phyloP scores from a whole-genome alignment of 495 filamentous ascomycete species.

The Aspergillus kassunensis region DNA sequence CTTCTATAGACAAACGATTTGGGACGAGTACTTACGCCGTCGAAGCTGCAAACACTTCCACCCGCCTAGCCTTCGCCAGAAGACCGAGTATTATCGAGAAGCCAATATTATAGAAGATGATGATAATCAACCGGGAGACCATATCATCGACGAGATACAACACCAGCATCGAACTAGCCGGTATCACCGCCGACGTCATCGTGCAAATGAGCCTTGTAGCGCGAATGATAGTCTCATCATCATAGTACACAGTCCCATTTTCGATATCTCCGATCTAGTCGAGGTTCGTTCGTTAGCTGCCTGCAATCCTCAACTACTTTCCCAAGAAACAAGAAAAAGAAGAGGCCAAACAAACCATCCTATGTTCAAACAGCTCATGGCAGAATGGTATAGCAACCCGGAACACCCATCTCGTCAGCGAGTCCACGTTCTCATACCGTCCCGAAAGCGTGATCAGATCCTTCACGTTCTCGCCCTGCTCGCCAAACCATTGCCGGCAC shows the following conservation, averaged over 20 bases:
- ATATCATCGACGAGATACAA: conserved; percentile 3
- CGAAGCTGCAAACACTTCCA: conserved; percentile 9
- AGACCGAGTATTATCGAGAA: conserved; percentile 9
- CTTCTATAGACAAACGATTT: not conserved
- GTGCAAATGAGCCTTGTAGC: not conserved
- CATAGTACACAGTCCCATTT: conserved; percentile 1
- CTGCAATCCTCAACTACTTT: no score
- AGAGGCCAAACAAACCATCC: not conserved
- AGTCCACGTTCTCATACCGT: conserved; percentile 3
- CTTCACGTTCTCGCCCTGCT: not conserved
- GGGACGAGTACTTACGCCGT: conserved; percentile 1
- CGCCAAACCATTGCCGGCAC: not conserved
- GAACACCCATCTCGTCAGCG: conserved; percentile 3
- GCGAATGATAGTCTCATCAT: conserved; percentile 5
- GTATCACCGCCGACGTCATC: not conserved
- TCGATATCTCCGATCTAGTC: not conserved
- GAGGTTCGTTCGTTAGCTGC: no score
- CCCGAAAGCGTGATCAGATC: not conserved
- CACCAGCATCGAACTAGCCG: conserved; percentile 4
- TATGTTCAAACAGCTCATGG: not conserved
- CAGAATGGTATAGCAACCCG: not conserved
- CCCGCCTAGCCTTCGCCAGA: conserved; percentile 6
- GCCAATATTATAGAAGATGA: conserved; percentile 3
- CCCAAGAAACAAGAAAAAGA: not conserved
- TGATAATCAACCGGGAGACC: conserved; percentile 2